Evolutionary conservation across 148 eudicot species (phyloP).

Genomic region (Chenopodium formosanum): DNA sequence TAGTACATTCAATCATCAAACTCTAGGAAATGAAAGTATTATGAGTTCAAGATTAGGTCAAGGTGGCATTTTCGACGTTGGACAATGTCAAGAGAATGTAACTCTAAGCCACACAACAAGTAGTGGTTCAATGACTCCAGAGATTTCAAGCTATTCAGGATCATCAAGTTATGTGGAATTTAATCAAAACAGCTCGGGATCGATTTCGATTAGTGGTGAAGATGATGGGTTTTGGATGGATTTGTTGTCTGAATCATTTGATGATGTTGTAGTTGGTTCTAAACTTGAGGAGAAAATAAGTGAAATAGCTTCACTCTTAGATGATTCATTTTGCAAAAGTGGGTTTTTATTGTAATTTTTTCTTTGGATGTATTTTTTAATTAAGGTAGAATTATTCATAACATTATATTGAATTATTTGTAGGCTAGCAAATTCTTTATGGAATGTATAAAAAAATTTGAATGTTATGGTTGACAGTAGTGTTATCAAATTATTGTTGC

Average conservation of each 20-base stretch:
- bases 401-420: background rate
- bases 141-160: constrained; percentile 11
- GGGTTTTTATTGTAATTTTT: background rate
- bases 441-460: no score
- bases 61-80: background rate
- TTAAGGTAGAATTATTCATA: no score
- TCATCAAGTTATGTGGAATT: background rate
- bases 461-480: no score
- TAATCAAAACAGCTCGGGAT: background rate
- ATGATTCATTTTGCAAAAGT: background rate
- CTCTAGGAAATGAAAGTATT: background rate
- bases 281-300: constrained; percentile 24
- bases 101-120: no score
- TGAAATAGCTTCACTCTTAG: constrained; percentile 32
- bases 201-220: background rate
- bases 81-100: background rate
- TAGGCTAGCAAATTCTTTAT: background rate
- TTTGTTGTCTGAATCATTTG: constrained; percentile 24
- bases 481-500: background rate
- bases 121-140: constrained; percentile 2
- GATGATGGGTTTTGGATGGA: constrained; percentile 33
- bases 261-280: constrained; percentile 15
- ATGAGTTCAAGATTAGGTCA: background rate
- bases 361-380: no score
- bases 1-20: background rate